Evolutionary conservation across 78 protist genomes (phyloP), one percentile per base, ranked within the genome.

Genomic region (Dictyostelium firmibasis): DNA sequence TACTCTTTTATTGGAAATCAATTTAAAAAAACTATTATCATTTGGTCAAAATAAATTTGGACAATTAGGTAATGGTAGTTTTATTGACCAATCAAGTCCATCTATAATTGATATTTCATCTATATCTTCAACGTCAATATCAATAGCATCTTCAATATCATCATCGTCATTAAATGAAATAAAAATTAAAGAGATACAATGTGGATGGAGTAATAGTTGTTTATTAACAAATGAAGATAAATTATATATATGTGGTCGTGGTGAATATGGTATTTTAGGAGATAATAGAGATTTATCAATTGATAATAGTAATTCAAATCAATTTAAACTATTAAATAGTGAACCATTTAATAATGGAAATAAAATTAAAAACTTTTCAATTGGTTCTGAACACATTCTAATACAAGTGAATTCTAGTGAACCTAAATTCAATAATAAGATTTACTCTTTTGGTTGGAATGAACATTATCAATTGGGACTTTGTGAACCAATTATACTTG

Each of bases 191-290:
- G 81, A 84, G 25, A 86, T 86, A 36, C 74, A 86, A 53, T 75
- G 92, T 86, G 94, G 94, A 4, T 89, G 94, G 94, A 89, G 86
- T 70, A 89, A 89, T 33, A 81, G 77, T 31, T 89, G 94, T 89
- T 9, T 89, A 0, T 41, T 89, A 25, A 69, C 18, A 10, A 41
- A 67, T 4, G 2, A 27, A 23, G 82, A 81, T 20, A 36, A 33
- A 8, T 33, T 89, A 11, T 89, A 67, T 69, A 33, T 89, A 64
- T 43, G 81, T 81, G 94, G 94, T 33, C 47, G 94, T 20, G 84
- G 86, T 47, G 94, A 89, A 33, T 89, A 81, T 81, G 94, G 94
- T 23, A 25, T 13, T 44, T 60, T 89, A 1, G 94, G 94, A 8
- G 83, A 89, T 67, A 85, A 70, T 31, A 29, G 36, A 31, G 36